phyloP scores from a whole-genome alignment of 2,329 filamentous ascomycete species.

The Botrytis squamosa region DNA sequence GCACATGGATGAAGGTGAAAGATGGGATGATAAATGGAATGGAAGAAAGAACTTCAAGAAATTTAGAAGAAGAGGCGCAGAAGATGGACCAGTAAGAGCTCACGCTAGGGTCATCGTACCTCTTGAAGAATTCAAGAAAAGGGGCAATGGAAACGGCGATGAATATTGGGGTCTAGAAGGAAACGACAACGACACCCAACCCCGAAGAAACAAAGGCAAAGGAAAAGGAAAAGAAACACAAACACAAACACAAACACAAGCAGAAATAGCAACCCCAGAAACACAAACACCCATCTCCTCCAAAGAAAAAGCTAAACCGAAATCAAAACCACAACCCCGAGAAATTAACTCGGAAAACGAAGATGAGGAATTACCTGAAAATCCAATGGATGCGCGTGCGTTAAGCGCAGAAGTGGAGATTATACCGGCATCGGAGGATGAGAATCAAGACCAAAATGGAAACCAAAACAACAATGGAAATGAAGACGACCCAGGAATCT shows the following conservation, averaged over 20 bases:
- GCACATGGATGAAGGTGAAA: slow-evolving; percentile 49
- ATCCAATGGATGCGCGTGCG: neutral
- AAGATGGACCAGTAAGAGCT: slow-evolving; percentile 38
- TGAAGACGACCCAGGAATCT: neutral
- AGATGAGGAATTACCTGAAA: slow-evolving; percentile 10
- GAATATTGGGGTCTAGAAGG: slow-evolving; percentile 52
- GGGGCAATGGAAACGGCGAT: slow-evolving; percentile 58
- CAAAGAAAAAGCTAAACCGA: neutral
- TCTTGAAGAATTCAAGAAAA: slow-evolving; percentile 59
- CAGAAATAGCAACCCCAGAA: neutral
- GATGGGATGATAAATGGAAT: slow-evolving; percentile 90
- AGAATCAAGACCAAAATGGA: neutral
- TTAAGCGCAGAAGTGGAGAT: neutral
- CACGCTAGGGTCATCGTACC: slow-evolving; percentile 51
- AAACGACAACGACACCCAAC: slow-evolving; percentile 38
- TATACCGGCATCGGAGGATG: neutral
- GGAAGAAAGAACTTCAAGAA: slow-evolving; percentile 95
- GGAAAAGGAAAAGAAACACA: slow-evolving; percentile 22
- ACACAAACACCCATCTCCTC: neutral
- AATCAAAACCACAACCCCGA: slow-evolving; percentile 9
- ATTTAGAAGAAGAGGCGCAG: slow-evolving; percentile 64
- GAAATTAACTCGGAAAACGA: slow-evolving; percentile 16
- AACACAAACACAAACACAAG: slow-evolving; percentile 22
- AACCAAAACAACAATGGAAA: neutral
- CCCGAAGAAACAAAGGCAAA: slow-evolving; percentile 38